Base-by-base conservation (phyloP, 371 early-diverging fungal species). In the Phascolomyces articulosus region DNA sequence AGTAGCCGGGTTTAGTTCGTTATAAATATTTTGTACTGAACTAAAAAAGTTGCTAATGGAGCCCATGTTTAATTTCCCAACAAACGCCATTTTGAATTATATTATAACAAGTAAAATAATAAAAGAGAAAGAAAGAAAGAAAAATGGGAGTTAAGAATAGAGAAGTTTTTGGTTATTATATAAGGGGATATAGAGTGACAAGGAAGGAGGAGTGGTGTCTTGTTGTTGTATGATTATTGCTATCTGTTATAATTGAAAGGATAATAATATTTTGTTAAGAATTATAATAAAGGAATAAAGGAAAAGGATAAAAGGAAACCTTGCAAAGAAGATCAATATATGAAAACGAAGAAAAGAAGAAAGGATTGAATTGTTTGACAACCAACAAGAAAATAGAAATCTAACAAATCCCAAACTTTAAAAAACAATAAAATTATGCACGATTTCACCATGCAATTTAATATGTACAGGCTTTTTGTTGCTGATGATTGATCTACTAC, bases 1-100 rank as follows among this genome's bases (percentile, higher is more conserved):
- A 0, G 99, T 99, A 0, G 98, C 87, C 3, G 99, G 99, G 74
- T 99, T 99, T 58, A 99, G 89, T 70, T 96, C 97, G 65, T 91
- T 95, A 84, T 98, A 99, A 73, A 99, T 91, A 66, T 91, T 93
- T 66, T 91, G 87, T 31, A 98, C 94, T 15, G 95, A 88, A 21
- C 91, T 91, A 55, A 91, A 60, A 16, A 78, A 66, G 55, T 72
- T 77, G 56, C 75, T 71, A 51, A 51, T 51, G 51, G 51, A 24
- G 3, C 51, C 51, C 51, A 51, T 51, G 51, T 24, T 51, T 18
- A 80, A 61, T 58, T 71, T 77, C 38, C 80, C 80, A 60, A 80
- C 75, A 67, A 77, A 80, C 27, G 77, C 78, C 80, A 80, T 80
- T 24, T 51, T 34, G 34, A 9, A 34, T 34, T 34, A 34, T 34